Conservation (phyloP, 2,329 filamentous ascomycete species). For the Colletotrichum sublineola region DNA sequence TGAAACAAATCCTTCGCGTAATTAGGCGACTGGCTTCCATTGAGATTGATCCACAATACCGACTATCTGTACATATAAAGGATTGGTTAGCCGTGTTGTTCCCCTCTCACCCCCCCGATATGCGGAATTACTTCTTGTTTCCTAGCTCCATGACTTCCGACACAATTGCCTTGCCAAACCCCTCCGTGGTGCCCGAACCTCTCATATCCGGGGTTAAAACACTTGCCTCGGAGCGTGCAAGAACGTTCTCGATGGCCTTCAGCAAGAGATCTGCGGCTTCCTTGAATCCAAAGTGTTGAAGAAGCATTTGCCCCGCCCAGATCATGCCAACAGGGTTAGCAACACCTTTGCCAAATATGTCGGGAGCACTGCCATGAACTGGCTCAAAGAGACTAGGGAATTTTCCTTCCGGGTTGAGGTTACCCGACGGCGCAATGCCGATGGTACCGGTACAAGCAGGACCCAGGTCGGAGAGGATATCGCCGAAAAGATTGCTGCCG, state of each 20-base stretch:
- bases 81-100: background rate
- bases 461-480: slow-evolving; percentile 79
- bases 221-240: slow-evolving; percentile 57
- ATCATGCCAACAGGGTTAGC: slow-evolving; percentile 81
- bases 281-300: slow-evolving; percentile 69
- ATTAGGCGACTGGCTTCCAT: too few species aligned
- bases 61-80: background rate
- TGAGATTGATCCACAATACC: background rate
- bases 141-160: slow-evolving; percentile 43
- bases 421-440: slow-evolving; percentile 78
- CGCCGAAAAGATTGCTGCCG: slow-evolving; percentile 72
- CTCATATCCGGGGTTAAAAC: slow-evolving; percentile 52
- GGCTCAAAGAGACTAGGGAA: slow-evolving; percentile 74
- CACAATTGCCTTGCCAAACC: slow-evolving; percentile 45
- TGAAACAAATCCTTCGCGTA: too few species aligned
- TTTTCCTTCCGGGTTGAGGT: slow-evolving; percentile 71
- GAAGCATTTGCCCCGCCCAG: slow-evolving; percentile 79
- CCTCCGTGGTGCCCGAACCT: slow-evolving; percentile 47
- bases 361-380: slow-evolving; percentile 80
- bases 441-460: slow-evolving; percentile 79
- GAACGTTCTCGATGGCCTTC: slow-evolving; percentile 74
- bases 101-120: background rate
- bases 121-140: background rate
- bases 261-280: slow-evolving; percentile 65
- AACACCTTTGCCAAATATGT: slow-evolving; percentile 79